Evolutionary conservation across 768 basidiomycete species (phyloP), one percentile per base, ranked within the genome.

Genomic region (Dioszegia hungarica): DNA sequence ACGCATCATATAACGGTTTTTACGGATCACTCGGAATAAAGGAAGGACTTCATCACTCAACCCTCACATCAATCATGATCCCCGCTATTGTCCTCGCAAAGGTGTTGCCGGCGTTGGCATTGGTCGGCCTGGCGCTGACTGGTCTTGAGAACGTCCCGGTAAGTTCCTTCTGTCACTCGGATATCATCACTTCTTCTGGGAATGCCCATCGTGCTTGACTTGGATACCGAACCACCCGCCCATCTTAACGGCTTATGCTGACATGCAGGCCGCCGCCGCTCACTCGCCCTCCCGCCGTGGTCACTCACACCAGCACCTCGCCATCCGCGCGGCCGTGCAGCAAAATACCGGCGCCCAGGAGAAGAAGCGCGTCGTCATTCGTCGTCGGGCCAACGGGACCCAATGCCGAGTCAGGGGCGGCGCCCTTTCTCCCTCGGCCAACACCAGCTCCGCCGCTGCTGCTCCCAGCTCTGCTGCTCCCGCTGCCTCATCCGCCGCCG

Each of bases 41-140:
- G 44, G 39, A 56, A 24, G 28, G 22, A 24, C 40, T 22, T 15
- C 25, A 20, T 17, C 25, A 9, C 20, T 33, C 36, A 43, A 24
- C 28, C 3, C n/a, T 43, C 29, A 36, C 14, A 24, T 33, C 31
- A 33, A n/a, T 14, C 8, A 54, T 53, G 59, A 52, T 62, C n/a
- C 41, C 46, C 27, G 11, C 48, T 37, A 28, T 47, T 29, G 34
- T 41, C 14, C 38, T 68, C 25, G 36, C 62, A 40, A 64, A 61
- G 46, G 29, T 70, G 22, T 41, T 71, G n/a, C 66, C 69, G n/a
- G 53, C 61, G 48, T 58, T 71, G 22, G 69, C 69, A 19, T 53
- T 71, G 20, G 38, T 66, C 14, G 61, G 57, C 12, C 24, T 61
- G n/a, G 62, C 61, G 19, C 48, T 71, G 59, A 61, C 56, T 12